phyloP scores from a whole-genome alignment of 257 asterid species.

The Jaltomata sinuosa region DNA sequence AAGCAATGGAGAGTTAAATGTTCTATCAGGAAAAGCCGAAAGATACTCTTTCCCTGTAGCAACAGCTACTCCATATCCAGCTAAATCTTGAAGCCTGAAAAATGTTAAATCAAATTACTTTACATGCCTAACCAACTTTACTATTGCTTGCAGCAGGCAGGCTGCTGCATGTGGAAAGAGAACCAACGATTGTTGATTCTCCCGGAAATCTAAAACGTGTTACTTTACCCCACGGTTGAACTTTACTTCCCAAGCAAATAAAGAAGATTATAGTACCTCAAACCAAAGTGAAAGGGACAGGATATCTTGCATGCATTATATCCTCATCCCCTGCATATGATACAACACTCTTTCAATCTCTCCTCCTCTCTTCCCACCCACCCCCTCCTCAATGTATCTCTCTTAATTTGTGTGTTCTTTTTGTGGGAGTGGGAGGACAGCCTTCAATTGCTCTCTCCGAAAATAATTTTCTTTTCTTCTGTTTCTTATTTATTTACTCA shows the following conservation, averaged over 20 bases:
- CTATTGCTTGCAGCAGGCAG: not conserved
- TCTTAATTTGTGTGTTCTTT: not conserved
- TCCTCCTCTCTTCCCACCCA: not conserved
- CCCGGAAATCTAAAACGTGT: not conserved
- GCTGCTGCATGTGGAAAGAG: not conserved
- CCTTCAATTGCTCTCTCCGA: not conserved
- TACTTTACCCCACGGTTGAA: not conserved
- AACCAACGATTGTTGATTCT: not conserved
- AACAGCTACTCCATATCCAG: constrained; percentile 88
- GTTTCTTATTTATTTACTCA: not conserved
- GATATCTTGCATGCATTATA: not conserved
- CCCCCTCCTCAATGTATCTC: not conserved
- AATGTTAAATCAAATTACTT: not conserved
- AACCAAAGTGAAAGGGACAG: not conserved
- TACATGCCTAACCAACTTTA: not conserved
- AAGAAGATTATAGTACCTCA: not conserved
- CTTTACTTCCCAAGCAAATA: not conserved
- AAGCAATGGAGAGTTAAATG: constrained; percentile 56
- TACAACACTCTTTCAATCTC: not conserved
- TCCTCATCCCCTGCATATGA: not conserved
- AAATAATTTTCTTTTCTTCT: not conserved
- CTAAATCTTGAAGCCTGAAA: constrained; percentile 87
- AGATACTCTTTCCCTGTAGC: constrained; percentile 54
- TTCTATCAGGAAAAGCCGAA: constrained; percentile 64
- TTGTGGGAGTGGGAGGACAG: not conserved